A percentile compares a stretch with the other conserved stretches of the same genome.
These are phyloP conservation scores for Platanus orientalis DNA, from an alignment of 164 flowering plant species.

Conservation along the genomic window DNA sequence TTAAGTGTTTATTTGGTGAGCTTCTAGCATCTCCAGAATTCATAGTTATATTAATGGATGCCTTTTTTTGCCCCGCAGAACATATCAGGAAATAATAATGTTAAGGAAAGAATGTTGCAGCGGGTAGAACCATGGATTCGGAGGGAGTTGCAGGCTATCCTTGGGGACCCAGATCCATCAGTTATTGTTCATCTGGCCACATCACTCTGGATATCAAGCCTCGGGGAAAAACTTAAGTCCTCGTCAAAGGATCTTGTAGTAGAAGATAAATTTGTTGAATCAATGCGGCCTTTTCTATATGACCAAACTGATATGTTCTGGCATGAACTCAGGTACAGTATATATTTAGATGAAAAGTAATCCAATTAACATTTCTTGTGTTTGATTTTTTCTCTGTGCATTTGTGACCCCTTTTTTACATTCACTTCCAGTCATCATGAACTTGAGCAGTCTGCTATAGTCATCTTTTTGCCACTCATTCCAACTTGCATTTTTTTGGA, in stretches of 20 bases:
- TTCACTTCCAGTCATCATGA: not conserved
- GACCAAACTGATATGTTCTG: constrained; percentile 49
- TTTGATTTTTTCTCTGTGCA: not conserved
- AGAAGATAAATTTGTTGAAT: constrained; percentile 28
- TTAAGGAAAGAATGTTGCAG: constrained; percentile 30
- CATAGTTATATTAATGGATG: not conserved
- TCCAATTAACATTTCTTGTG: not conserved
- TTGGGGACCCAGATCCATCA: constrained; percentile 65
- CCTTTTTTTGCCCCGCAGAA: constrained; percentile 26
- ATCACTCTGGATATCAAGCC: constrained; percentile 39
- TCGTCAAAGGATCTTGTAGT: constrained; percentile 7
- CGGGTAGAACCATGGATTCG: constrained; percentile 72
- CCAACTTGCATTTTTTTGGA: not conserved
- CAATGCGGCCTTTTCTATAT: constrained; percentile 52
- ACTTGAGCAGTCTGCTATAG: not conserved
- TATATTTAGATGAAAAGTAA: not conserved
- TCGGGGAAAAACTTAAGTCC: constrained; percentile 25
- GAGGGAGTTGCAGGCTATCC: constrained; percentile 71
- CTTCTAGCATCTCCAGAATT: not conserved
- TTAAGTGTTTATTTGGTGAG: not conserved
- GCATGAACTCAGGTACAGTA: constrained; percentile 73
- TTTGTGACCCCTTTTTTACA: not conserved
- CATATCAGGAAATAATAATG: constrained; percentile 14
- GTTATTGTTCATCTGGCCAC: constrained; percentile 67
- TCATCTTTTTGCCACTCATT: not conserved